phyloP scores from a whole-genome alignment of 352 stramenopile species.

The Globisporangium megalacanthum region DNA sequence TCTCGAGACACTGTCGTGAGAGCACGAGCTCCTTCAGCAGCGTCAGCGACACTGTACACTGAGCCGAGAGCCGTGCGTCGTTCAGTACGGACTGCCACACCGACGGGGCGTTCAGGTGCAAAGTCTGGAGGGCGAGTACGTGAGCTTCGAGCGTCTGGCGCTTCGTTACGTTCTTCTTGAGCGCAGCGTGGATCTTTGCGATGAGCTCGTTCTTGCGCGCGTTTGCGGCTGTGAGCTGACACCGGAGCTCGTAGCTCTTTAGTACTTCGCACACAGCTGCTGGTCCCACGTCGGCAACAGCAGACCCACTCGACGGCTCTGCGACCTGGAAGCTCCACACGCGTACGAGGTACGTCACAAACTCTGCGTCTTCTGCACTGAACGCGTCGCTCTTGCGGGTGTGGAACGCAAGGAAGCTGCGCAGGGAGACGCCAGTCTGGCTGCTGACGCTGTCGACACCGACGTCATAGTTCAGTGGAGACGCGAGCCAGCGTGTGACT shows the following conservation, averaged over 20 bases:
- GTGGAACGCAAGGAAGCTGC: conserved; percentile 46
- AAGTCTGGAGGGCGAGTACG: conserved; percentile 7
- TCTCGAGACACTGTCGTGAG: conserved; percentile 13
- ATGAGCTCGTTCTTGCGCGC: conserved; percentile 23
- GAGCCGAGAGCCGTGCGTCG: background rate
- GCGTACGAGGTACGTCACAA: conserved; percentile 52
- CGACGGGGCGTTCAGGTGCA: conserved; percentile 14
- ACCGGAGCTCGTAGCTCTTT: conserved; percentile 21
- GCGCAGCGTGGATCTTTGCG: conserved; percentile 30
- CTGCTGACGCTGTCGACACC: background rate
- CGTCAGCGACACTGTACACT: conserved; percentile 4
- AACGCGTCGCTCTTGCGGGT: conserved; percentile 37
- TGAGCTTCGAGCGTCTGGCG: background rate
- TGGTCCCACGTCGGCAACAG: background rate
- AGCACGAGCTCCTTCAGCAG: conserved; percentile 15
- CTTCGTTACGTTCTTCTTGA: conserved; percentile 9
- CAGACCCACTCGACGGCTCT: background rate
- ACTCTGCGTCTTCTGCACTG: conserved; percentile 48
- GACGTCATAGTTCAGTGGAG: background rate
- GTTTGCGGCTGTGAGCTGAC: conserved; percentile 15
- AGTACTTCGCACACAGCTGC: conserved; percentile 14
- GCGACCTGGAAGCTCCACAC: conserved; percentile 45
- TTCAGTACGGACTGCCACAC: conserved; percentile 5
- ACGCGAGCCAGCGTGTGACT: conserved; percentile 31
- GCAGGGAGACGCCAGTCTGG: conserved; percentile 18